phyloP scores from a whole-genome alignment of 2,329 filamentous ascomycete genomes.

The Arachnomyces sp. region DNA sequence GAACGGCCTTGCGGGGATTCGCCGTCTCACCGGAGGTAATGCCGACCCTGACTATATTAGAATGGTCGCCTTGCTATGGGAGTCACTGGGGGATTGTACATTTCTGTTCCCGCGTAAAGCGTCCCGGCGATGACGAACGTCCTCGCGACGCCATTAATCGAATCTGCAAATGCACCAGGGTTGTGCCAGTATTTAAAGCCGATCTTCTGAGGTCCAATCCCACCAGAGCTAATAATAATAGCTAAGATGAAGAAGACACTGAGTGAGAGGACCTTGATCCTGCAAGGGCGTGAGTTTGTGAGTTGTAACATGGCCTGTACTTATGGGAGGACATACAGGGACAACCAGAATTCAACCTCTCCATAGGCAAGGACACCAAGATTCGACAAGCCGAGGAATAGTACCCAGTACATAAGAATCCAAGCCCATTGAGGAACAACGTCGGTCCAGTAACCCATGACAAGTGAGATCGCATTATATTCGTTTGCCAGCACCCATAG shows the following conservation, averaged over 20 bases:
- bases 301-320: neutral
- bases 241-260: slow-evolving; percentile 27
- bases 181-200: slow-evolving; percentile 32
- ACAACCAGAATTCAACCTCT: slow-evolving; percentile 44
- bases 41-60: slow-evolving; percentile 21
- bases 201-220: slow-evolving; percentile 21
- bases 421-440: slow-evolving; percentile 38
- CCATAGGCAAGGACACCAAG: slow-evolving; percentile 41
- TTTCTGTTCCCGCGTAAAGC: slow-evolving; percentile 3
- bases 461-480: slow-evolving; percentile 39
- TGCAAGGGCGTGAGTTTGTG: slow-evolving; percentile 8
- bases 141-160: slow-evolving; percentile 28
- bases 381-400: slow-evolving; percentile 36
- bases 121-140: slow-evolving; percentile 27
- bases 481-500: slow-evolving; percentile 34
- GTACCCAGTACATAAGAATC: slow-evolving; percentile 40
- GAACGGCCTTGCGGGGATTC: slow-evolving; percentile 40
- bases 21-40: slow-evolving; percentile 28
- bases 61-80: neutral
- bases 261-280: slow-evolving; percentile 26
- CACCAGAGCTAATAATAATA: slow-evolving; percentile 27
- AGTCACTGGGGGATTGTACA: neutral
- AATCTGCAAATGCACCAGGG: slow-evolving; percentile 26
- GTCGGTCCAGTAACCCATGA: slow-evolving; percentile 39
- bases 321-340: slow-evolving; percentile 18